Evolutionary conservation across 148 eudicot genomes (phyloP), one percentile per base, ranked within the genome.

Genomic region (Vaccinium corymbosum): DNA sequence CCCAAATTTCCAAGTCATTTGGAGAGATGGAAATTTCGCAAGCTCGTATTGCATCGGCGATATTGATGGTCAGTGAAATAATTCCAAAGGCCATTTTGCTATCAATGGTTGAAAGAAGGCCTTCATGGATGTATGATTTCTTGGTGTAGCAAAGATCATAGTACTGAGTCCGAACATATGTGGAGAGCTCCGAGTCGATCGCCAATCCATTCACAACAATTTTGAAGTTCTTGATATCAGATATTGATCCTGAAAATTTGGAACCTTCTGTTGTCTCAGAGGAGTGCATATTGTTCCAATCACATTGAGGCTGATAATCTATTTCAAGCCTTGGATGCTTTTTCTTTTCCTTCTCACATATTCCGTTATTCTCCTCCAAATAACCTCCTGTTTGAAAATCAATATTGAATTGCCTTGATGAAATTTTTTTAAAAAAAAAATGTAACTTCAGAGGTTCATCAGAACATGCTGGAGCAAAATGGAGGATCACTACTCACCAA

Each of bases 1-100:
- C 90, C 92, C 92, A 93, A 22, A 35, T 77, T 4, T 42, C 83
- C 49, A 89, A 86, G 72, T 88, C 85, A 61, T 87, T 75, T 25
- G 42, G 56, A 19, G 88, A 51, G 9, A 62, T 62, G n/a, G 81
- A 68, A 7, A 78, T 17, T 6, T 74, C 38, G 29, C 77, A 82
- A 22, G 91, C 85, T 86, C 87, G 89, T 70, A 92, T 87, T 9
- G 92, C 94, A 77, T 93, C 93, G 6, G 93, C 90, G 13, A 92
- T 88, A 85, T 88, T 89, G 25, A 87, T 48, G 1, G 88, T 90
- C 85, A 91, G 91, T 0, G 75, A 81, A 13, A 91, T 92, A 9
- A 92, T 91, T 13, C 88, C 92, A 1, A 80, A 87, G 1, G 80
- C 89, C 72, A 92, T 73, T 35, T 83, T 90, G 22, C 78, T 88